phyloP scores from a whole-genome alignment of 2,329 filamentous ascomycete genomes.

The Corinectria fuckeliana region DNA sequence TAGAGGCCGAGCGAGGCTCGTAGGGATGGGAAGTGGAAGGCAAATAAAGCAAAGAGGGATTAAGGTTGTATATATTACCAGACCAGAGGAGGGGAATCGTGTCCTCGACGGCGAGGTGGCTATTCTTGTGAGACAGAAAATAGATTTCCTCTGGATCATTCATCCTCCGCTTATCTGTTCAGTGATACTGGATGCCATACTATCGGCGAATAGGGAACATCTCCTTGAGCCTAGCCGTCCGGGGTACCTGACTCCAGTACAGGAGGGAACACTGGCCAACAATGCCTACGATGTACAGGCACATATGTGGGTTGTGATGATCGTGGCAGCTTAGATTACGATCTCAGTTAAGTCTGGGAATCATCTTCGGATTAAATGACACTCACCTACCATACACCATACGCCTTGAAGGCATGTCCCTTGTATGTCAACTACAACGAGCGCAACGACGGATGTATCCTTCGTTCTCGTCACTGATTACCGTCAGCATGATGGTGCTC shows the following conservation, averaged over 20 bases:
- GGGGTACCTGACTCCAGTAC: background rate
- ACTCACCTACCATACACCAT: no score
- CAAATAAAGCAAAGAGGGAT: background rate
- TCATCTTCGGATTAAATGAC: no score
- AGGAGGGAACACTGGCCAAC: background rate
- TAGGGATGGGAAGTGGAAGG: constrained; percentile 8
- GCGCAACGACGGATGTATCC: no score
- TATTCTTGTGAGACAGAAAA: constrained; percentile 34
- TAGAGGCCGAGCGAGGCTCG: constrained; percentile 72
- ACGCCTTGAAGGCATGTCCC: no score
- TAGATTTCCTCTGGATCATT: constrained; percentile 21
- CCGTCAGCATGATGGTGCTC: no score
- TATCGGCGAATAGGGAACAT: background rate
- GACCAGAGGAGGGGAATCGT: constrained; percentile 17
- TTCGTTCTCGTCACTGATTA: no score
- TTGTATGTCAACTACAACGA: no score
- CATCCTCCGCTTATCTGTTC: background rate
- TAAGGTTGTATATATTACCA: constrained; percentile 39
- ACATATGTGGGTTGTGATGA: background rate
- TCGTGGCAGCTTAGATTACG: no score
- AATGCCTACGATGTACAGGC: background rate
- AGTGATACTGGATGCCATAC: background rate
- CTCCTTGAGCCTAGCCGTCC: no score
- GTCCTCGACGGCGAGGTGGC: constrained; percentile 28
- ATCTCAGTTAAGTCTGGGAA: no score